Base-by-base conservation (phyloP, 2,329 filamentous ascomycete species). In the Chaetomium sp. region DNA sequence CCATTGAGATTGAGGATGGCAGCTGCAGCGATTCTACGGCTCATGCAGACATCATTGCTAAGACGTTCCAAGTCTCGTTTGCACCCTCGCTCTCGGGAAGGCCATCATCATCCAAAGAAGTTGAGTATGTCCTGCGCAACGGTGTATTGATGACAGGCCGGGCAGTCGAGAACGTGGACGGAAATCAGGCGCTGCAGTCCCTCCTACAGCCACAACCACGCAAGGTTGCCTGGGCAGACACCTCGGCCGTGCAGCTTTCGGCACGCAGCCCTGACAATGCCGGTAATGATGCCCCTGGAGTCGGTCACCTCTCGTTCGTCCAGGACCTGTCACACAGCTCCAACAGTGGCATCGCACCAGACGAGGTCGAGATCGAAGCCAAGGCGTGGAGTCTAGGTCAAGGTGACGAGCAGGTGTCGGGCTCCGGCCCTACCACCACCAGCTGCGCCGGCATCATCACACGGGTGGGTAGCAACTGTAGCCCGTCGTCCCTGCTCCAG, bases 321-420 rank as follows among this genome's bases (percentile, higher is more conserved):
- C 50, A 49, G 59, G 66, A 51, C 59, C 58, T 37, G 35, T 49
- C 11, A 50, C 59, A 55, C 19, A 44, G 41, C 51, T 58, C 7
- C 32, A 42, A 12, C 12, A 14, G 32, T 10, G 44, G 9, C 2
- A 27, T 54, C 11, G 48, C 32, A 27, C 52, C 55, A 0, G 61
- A 66, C 47, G 61, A 69, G 10, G 61, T 75, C 11, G 70, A 75
- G 55, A 66, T 76, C 5, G 60, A 72, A 33, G 52, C 66, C 1
- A 64, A 65, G 46, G 67, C 69, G 0, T 60, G 62, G 14, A 71
- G 70, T 3, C 32, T 76, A 3, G 73, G 72, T 53, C 72, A 70
- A 49, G 59, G 66, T 46, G 76, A 78, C 56, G 65, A 76, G 9
- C 61, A 75, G 9, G 62, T 69, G 14, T n/a, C 27, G 6, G 2